Evolutionary conservation across 2,329 filamentous ascomycete species (phyloP), one percentile per base, ranked within the genome.

Genomic region (Sporothrix mexicana): DNA sequence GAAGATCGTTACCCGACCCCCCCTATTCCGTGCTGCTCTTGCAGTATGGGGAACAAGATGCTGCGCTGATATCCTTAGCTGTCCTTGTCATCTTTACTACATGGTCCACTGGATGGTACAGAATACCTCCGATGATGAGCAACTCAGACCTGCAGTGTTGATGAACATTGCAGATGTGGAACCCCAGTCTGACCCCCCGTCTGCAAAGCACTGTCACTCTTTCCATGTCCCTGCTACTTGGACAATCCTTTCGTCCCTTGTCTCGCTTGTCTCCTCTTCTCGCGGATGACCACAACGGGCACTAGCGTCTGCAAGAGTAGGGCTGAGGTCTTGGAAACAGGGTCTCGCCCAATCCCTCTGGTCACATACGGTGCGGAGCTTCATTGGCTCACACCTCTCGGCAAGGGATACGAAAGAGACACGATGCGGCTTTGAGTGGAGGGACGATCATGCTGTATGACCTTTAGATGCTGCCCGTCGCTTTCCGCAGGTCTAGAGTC

Each of bases 241-340:
- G 30, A 36, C 7, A 2, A 4, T 36, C 30, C 3, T 36, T 1
- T 36, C 30, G 30, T 7, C 30, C 30, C 30, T 45, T 25, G 17
- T 25, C 10, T 25, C 15, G 66, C 10, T 20, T 43, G 49, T 13
- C 30, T 55, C 47, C 5, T n/a, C 20, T 9, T 47, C 30, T 36
- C n/a, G n/a, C 3, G 5, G 47, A 69, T 47, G 47, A 30, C 45
- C 45, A 25, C 64, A 67, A 49, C 36, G 62, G 23, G 62, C 41
- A 25, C 43, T 67, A 49, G 62, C n/a, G 62, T 23, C 9, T 67
- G 41, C 62, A 49, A n/a, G 64, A 68, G 64, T 57, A 69, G 41
- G 51, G 51, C 67, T 59, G 67, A 69, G 10, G 67, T 36, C n/a
- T 45, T 2, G 23, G 9, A 23, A 10, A 20, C 30, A 45, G 17